phyloP scores from a whole-genome alignment of 202 grass and related monocot species.

The Panicum hallii region DNA sequence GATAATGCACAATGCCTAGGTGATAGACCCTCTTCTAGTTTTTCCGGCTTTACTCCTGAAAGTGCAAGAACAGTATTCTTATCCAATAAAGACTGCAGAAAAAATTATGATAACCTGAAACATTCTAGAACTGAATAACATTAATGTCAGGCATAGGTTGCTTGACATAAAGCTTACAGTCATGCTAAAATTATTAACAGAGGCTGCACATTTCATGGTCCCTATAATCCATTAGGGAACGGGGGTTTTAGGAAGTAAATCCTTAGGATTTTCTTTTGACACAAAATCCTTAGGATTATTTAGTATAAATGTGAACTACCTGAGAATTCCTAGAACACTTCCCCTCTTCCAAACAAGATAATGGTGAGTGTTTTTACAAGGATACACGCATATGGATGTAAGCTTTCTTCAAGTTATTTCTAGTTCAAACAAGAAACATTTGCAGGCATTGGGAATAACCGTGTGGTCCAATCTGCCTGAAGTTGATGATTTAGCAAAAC shows the following conservation, averaged over 20 bases:
- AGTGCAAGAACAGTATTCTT: slow-evolving; percentile 29
- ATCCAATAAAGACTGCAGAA: slow-evolving; percentile 8
- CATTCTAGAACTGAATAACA: slow-evolving; percentile 5
- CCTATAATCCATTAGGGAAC: neutral
- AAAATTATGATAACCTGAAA: slow-evolving; percentile 1
- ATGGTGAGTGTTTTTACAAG: neutral
- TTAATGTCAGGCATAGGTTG: slow-evolving; percentile 10
- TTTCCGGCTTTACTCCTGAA: slow-evolving; percentile 84
- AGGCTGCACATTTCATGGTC: neutral
- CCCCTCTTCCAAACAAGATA: neutral
- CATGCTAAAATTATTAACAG: neutral
- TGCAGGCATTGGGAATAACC: slow-evolving; percentile 22
- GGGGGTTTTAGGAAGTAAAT: neutral
- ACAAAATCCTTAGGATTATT: neutral
- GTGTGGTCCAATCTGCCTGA: neutral
- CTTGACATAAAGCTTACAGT: neutral
- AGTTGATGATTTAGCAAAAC: neutral
- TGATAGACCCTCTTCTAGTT: slow-evolving; percentile 76
- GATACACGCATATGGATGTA: neutral
- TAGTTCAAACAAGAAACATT: neutral
- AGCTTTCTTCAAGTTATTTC: slow-evolving; percentile 22
- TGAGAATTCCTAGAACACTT: neutral
- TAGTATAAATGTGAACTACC: neutral
- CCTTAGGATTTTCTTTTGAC: neutral
- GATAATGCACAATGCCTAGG: slow-evolving; percentile 96